A percentile compares a stretch with the other conserved stretches of the same genome.
phyloP scores from a whole-genome alignment of 108 stramenopile species.

The Stephanodiscus triporus region DNA sequence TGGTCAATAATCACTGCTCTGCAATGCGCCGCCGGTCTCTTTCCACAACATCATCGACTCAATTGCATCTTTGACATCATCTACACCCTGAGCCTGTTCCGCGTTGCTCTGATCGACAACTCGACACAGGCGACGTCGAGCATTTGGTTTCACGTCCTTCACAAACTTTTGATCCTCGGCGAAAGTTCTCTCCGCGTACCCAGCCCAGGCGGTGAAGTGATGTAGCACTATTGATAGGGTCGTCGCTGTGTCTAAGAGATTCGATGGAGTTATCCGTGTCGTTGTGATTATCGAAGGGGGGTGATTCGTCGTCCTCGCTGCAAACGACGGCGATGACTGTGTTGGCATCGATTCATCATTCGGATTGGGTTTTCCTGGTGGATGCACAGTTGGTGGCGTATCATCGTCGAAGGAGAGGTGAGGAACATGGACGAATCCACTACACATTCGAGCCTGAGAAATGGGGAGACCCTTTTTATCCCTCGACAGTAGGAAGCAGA shows the following conservation, averaged over 20 bases:
- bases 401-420: slow-evolving; percentile 48
- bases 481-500: slow-evolving; percentile 49
- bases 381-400: neutral
- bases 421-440: slow-evolving; percentile 78
- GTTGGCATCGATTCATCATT: neutral
- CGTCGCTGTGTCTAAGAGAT: slow-evolving; percentile 63
- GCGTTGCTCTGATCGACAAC: neutral
- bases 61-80: neutral
- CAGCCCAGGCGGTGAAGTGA: slow-evolving; percentile 69
- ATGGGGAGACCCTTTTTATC: slow-evolving; percentile 59
- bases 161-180: slow-evolving; percentile 51
- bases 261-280: slow-evolving; percentile 21
- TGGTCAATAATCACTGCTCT: slow-evolving; percentile 11
- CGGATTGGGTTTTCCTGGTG: neutral
- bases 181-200: slow-evolving; percentile 47
- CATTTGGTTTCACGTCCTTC: slow-evolving; percentile 33
- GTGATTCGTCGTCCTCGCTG: neutral
- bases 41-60: slow-evolving; percentile 4
- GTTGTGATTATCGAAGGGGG: neutral
- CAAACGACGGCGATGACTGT: neutral
- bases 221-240: slow-evolving; percentile 73
- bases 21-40: neutral
- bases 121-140: slow-evolving; percentile 30
- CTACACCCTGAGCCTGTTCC: neutral
- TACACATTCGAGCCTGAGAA: slow-evolving; percentile 61